Evolutionary conservation across 2,329 filamentous ascomycete genomes (phyloP).

Genomic region (Lecanoromycetidae sp.): DNA sequence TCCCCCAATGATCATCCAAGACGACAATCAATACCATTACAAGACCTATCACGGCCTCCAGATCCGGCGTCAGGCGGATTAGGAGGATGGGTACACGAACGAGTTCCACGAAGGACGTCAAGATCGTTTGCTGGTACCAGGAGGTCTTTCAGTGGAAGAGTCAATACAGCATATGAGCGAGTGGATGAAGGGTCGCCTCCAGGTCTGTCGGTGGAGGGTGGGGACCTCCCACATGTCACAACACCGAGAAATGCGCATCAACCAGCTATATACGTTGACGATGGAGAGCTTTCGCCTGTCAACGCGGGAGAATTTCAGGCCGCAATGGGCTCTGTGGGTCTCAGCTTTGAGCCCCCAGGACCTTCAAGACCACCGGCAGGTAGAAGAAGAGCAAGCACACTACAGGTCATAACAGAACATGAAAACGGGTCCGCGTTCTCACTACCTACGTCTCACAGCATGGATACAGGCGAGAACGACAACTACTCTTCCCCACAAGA

Average conservation of each 20-base stretch:
- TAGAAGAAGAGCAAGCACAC: slow-evolving; percentile 16
- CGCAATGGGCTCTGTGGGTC: slow-evolving; percentile 32
- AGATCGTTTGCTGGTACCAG: slow-evolving; percentile 12
- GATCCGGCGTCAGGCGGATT: slow-evolving; percentile 22
- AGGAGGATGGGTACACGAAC: slow-evolving; percentile 22
- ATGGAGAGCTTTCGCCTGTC: slow-evolving; percentile 22
- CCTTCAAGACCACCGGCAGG: slow-evolving; percentile 15
- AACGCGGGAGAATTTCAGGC: slow-evolving; percentile 30
- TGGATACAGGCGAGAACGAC: slow-evolving; percentile 34
- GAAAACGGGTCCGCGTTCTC: slow-evolving; percentile 20
- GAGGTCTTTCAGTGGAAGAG: slow-evolving; percentile 15
- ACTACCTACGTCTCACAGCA: slow-evolving; percentile 23
- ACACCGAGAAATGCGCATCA: slow-evolving; percentile 16
- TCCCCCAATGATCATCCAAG: slow-evolving; percentile 36
- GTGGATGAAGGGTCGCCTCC: slow-evolving; percentile 15
- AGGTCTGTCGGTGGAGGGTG: background rate
- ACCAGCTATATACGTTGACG: slow-evolving; percentile 18
- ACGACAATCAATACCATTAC: slow-evolving; percentile 58
- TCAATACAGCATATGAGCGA: slow-evolving; percentile 18
- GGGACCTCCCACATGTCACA: slow-evolving; percentile 12
- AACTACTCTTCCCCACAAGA: slow-evolving; percentile 43
- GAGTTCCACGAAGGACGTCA: slow-evolving; percentile 15
- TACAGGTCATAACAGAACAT: slow-evolving; percentile 18
- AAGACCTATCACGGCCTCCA: slow-evolving; percentile 42
- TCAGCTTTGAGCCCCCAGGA: slow-evolving; percentile 25